Conservation (phyloP, 768 basidiomycete species). For the Bullera alba region DNA sequence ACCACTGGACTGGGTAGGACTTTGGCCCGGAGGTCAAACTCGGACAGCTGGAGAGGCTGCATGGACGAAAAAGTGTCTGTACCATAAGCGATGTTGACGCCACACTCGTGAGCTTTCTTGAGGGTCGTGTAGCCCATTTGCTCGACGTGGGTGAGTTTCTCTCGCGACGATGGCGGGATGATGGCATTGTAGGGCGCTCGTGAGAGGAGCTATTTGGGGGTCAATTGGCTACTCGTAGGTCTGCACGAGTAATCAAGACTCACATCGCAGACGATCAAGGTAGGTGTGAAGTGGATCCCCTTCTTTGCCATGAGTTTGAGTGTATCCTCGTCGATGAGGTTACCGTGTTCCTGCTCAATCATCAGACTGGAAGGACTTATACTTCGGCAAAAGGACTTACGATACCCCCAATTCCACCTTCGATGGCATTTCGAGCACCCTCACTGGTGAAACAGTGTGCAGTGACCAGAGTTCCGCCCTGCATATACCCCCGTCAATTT, state of each 20-base stretch:
- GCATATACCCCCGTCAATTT: not conserved
- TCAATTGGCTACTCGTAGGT: too few species aligned
- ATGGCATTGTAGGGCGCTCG: constrained; percentile 50
- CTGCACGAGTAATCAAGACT: too few species aligned
- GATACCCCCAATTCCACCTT: constrained; percentile 51
- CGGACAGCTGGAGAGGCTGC: constrained; percentile 54
- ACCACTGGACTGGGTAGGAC: constrained; percentile 46
- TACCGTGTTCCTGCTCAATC: too few species aligned
- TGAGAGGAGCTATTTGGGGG: too few species aligned
- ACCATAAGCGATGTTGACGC: constrained; percentile 49
- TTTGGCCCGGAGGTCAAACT: constrained; percentile 48
- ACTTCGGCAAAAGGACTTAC: too few species aligned
- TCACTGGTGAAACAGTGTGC: constrained; percentile 22
- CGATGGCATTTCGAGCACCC: constrained; percentile 45
- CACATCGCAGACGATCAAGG: constrained; percentile 50
- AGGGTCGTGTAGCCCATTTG: constrained; percentile 48
- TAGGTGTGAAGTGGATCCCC: constrained; percentile 51
- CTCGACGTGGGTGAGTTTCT: constrained; percentile 50
- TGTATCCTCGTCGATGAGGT: constrained; percentile 48
- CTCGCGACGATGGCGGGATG: constrained; percentile 46
- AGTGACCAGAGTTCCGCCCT: constrained; percentile 8
- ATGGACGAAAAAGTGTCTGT: constrained; percentile 52
- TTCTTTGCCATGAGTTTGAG: constrained; percentile 49
- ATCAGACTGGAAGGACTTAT: too few species aligned
- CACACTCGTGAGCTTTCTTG: constrained; percentile 48